Conservation (phyloP, 2,329 filamentous ascomycete species). For the Fusarium annulatum region DNA sequence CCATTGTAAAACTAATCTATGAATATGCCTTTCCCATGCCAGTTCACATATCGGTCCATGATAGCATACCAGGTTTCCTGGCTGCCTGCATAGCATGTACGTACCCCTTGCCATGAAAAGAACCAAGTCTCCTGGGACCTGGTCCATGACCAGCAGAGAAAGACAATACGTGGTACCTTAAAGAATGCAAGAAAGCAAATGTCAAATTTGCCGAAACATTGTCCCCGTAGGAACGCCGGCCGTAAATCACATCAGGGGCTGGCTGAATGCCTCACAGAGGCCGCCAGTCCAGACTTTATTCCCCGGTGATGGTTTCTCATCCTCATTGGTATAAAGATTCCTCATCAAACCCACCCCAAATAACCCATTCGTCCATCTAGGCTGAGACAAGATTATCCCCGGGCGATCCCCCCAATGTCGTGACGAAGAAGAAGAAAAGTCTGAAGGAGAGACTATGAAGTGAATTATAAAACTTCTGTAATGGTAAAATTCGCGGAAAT, state of each 20-base stretch:
- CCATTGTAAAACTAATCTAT: conserved; percentile 49
- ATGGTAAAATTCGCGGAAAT: conserved; percentile 37
- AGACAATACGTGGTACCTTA: conserved; percentile 30
- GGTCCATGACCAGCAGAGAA: conserved; percentile 15
- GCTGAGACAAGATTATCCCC: conserved; percentile 45
- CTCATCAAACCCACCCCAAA: conserved; percentile 40
- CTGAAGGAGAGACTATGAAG: conserved; percentile 55
- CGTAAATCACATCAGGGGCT: conserved; percentile 42
- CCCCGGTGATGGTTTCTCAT: conserved; percentile 43
- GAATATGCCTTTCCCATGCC: conserved; percentile 29
- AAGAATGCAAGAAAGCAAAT: conserved; percentile 49
- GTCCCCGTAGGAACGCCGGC: conserved; percentile 44
- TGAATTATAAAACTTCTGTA: conserved; percentile 52
- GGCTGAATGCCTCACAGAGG: conserved; percentile 42
- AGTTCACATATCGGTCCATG: conserved; percentile 19
- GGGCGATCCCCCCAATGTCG: conserved; percentile 44
- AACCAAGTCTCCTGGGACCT: background rate
- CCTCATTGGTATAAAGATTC: conserved; percentile 48
- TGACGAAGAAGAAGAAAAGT: conserved; percentile 47
- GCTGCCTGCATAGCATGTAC: conserved; percentile 12
- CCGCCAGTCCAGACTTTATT: conserved; percentile 30
- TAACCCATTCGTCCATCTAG: conserved; percentile 44
- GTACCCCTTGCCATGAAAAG: conserved; percentile 21
- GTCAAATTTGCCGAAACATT: conserved; percentile 47
- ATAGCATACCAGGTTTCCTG: conserved; percentile 7